Conservation (phyloP, 441 rosid genomes). For the Corymbia citriodora region DNA sequence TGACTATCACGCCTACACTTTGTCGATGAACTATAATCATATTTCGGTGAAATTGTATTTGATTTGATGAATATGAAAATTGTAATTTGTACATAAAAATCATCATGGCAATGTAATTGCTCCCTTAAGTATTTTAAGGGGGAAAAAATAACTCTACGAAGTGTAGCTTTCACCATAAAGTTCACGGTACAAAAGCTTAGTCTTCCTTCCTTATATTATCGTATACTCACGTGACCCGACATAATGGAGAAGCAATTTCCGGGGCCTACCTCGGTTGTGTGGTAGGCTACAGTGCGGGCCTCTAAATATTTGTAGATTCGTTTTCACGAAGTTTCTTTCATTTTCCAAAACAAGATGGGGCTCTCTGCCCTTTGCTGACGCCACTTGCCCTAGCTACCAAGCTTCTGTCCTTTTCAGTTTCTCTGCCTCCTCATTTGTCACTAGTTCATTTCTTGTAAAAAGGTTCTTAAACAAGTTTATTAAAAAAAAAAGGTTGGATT, state of each 20-base stretch:
- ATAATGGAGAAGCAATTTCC: not conserved
- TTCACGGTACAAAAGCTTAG: not conserved
- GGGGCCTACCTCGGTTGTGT: not conserved
- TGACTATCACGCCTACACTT: not conserved
- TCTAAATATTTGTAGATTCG: not conserved
- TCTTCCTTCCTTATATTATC: no score
- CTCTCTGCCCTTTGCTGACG: no score
- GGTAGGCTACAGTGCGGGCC: not conserved
- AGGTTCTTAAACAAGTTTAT: not conserved
- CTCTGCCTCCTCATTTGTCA: not conserved
- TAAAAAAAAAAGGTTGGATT: not conserved
- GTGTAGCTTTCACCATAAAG: not conserved
- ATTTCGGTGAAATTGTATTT: not conserved
- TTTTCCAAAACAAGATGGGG: not conserved
- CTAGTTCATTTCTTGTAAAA: not conserved
- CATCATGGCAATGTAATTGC: not conserved
- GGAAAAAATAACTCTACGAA: not conserved
- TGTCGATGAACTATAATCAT: not conserved
- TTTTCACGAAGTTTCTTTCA: not conserved
- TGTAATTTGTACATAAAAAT: not conserved
- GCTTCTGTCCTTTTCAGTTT: no score
- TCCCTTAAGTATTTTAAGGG: not conserved
- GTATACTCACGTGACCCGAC: not conserved
- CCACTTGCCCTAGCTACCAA: no score
- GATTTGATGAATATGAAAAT: not conserved